Conservation (phyloP, 805 yeast genomes). For the Cyberlindnera misumaiensis region DNA sequence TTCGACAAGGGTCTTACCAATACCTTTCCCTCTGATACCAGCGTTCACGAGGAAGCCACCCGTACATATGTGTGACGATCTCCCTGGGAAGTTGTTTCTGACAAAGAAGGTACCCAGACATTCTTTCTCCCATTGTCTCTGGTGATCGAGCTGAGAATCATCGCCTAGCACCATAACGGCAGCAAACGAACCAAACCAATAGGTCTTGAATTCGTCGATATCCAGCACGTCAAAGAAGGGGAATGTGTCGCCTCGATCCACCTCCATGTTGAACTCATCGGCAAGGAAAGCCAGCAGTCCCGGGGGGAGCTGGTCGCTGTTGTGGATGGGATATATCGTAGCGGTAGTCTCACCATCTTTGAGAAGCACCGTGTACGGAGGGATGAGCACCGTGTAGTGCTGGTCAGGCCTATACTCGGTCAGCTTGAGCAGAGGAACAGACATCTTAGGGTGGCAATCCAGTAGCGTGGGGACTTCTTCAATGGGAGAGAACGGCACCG, state of each 20-base stretch:
- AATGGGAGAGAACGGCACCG: no score
- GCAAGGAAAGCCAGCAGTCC: conserved; percentile 74
- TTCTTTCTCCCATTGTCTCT: conserved; percentile 83
- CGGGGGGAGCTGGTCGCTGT: conserved; percentile 62
- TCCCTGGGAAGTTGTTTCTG: conserved; percentile 86
- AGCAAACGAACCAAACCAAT: conserved; percentile 85
- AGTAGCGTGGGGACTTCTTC: no score
- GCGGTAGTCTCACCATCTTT: conserved; percentile 91
- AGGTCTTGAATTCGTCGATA: conserved; percentile 67
- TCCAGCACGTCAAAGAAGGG: conserved; percentile 79
- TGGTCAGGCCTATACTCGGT: conserved; percentile 16
- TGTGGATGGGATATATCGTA: conserved; percentile 79
- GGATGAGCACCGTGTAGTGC: conserved; percentile 25
- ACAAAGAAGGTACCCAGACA: conserved; percentile 85
- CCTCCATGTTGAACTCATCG: conserved; percentile 91
- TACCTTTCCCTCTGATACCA: conserved; percentile 87
- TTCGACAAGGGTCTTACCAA: conserved; percentile 79
- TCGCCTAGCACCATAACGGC: conserved; percentile 81
- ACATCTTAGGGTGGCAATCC: conserved; percentile 2
- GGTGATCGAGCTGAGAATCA: conserved; percentile 39
- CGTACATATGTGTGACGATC: conserved; percentile 89
- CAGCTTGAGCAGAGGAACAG: conserved; percentile 10
- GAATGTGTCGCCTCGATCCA: conserved; percentile 80
- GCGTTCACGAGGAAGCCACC: conserved; percentile 87
- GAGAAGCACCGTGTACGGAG: conserved; percentile 68